phyloP scores from a whole-genome alignment of 768 basidiomycete genomes.

The Leccinum subgranulosum region DNA sequence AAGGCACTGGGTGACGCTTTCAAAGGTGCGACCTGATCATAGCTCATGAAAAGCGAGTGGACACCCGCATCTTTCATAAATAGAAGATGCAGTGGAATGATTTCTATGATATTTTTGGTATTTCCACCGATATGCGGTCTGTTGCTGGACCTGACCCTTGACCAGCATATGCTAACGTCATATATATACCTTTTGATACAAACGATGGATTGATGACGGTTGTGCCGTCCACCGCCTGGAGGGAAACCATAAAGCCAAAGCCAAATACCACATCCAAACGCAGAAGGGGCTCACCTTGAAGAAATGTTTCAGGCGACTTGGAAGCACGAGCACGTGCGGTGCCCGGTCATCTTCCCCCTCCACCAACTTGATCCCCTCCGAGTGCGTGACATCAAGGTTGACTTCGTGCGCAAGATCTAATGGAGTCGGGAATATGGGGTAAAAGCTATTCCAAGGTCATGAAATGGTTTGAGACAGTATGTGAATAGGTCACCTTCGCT shows the following conservation, averaged over 20 bases:
- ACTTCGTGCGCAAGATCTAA: slow-evolving; percentile 71
- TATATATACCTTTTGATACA: slow-evolving; percentile 59
- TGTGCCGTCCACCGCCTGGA: slow-evolving; percentile 73
- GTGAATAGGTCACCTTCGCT: slow-evolving; percentile 61
- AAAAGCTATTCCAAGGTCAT: slow-evolving; percentile 59
- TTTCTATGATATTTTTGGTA: slow-evolving; percentile 25
- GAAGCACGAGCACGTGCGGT: slow-evolving; percentile 84
- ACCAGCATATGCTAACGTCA: slow-evolving; percentile 37
- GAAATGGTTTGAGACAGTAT: neutral
- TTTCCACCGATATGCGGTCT: slow-evolving; percentile 28
- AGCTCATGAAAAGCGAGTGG: neutral
- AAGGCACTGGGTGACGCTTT: slow-evolving; percentile 20
- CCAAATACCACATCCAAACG: no score
- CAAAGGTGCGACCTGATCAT: neutral
- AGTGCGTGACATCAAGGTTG: slow-evolving; percentile 88
- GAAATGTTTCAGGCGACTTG: slow-evolving; percentile 89
- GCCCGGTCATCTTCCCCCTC: slow-evolving; percentile 42
- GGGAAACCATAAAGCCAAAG: neutral
- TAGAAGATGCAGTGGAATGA: neutral
- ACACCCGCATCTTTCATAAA: neutral
- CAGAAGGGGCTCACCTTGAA: slow-evolving; percentile 56
- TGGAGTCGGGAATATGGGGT: slow-evolving; percentile 90
- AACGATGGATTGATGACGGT: slow-evolving; percentile 85
- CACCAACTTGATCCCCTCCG: slow-evolving; percentile 40
- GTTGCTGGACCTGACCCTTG: slow-evolving; percentile 23